These are phyloP conservation scores for Camelina sativa DNA, from an alignment of 345 rosid species.

Conservation along the genomic window DNA sequence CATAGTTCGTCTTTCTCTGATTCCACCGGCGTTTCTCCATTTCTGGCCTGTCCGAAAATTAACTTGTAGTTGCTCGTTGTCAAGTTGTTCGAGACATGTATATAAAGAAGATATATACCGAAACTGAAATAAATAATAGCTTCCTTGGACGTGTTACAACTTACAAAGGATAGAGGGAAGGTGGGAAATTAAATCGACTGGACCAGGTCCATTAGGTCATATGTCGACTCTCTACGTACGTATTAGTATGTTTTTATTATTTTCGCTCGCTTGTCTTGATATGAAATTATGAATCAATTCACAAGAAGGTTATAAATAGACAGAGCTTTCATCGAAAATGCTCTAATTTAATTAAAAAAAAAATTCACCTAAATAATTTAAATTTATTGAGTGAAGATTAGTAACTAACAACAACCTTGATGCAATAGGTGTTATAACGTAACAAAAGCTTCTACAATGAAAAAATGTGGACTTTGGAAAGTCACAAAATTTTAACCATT, in stretches of 20 bases:
- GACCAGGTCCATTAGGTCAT: neutral
- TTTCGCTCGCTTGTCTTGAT: neutral
- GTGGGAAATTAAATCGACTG: slow-evolving; percentile 4
- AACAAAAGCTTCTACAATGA: neutral
- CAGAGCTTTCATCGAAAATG: no score
- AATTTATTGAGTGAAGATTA: neutral
- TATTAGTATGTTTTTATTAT: neutral
- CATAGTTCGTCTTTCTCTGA: slow-evolving; percentile 47
- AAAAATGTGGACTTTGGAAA: neutral
- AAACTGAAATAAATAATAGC: neutral
- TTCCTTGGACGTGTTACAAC: neutral
- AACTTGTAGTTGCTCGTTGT: neutral
- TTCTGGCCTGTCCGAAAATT: neutral
- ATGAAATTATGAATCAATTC: neutral
- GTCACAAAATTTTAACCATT: neutral
- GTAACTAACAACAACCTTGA: neutral
- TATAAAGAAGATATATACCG: neutral
- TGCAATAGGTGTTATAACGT: neutral
- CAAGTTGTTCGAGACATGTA: neutral
- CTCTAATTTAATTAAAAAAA: no score
- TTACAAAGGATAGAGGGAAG: neutral
- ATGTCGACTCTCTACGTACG: neutral
- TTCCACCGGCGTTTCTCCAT: slow-evolving; percentile 62
- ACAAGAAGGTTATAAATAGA: neutral
- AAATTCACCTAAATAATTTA: neutral